Evolutionary conservation across 441 rosid genomes (phyloP).

Genomic region (Erodium chrysanthum): DNA sequence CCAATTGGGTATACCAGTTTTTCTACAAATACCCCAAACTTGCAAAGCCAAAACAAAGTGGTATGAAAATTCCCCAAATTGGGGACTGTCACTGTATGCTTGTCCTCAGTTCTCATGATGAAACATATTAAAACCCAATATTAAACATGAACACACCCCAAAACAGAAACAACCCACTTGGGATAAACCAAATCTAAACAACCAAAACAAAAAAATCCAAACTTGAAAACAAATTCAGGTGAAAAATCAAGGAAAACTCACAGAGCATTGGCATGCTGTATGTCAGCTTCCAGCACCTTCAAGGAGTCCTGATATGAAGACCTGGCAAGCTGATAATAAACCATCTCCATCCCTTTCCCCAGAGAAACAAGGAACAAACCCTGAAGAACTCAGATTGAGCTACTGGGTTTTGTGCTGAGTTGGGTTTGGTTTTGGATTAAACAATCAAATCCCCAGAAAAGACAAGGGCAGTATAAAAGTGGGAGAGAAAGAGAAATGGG

Average conservation of each 20-base stretch:
- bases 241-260: slow-evolving; percentile 29
- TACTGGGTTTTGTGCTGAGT: background rate
- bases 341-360: slow-evolving; percentile 37
- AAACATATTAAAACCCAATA: background rate
- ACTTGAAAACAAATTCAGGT: background rate
- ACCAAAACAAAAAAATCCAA: background rate
- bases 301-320: slow-evolving; percentile 72
- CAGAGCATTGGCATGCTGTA: slow-evolving; percentile 84
- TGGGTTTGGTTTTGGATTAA: background rate
- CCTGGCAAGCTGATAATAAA: slow-evolving; percentile 61
- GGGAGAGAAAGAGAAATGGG: background rate
- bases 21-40: background rate
- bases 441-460: background rate
- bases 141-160: background rate
- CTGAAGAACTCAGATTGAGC: background rate
- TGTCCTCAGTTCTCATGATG: background rate
- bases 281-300: slow-evolving; percentile 73
- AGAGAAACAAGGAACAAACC: background rate
- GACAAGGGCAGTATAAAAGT: background rate
- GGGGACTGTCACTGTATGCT: background rate
- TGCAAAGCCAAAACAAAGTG: background rate
- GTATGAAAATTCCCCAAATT: background rate
- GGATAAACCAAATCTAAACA: background rate
- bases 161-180: slow-evolving; percentile 18
- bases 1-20: background rate